A percentile compares a stretch with the other conserved stretches of the same genome.
Conservation (phyloP, 2,329 filamentous ascomycete genomes). For the Penicillium sp. region DNA sequence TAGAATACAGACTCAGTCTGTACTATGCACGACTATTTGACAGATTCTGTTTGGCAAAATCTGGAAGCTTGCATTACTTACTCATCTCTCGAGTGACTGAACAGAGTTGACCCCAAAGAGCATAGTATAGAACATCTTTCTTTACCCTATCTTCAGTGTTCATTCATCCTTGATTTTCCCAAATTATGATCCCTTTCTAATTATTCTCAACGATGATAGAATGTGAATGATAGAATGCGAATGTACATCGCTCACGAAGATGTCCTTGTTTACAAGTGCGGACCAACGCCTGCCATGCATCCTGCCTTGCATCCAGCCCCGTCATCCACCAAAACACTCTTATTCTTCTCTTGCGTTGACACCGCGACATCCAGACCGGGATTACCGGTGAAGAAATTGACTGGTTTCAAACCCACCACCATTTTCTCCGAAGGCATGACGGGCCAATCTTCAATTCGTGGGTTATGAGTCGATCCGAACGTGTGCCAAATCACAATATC, state of each 20-base stretch:
- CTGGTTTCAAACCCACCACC: constrained; percentile 27
- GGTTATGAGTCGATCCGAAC: constrained; percentile 48
- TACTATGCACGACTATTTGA: too few species aligned
- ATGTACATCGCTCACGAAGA: neutral
- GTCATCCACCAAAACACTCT: constrained; percentile 23
- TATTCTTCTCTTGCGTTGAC: constrained; percentile 25
- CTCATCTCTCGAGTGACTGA: neutral
- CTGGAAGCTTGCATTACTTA: neutral
- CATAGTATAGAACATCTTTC: neutral
- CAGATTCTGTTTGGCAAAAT: neutral
- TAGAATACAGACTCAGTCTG: neutral
- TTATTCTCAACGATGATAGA: neutral
- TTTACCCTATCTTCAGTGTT: neutral
- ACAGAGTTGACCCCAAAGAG: neutral
- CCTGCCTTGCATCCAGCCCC: neutral
- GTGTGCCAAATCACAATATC: constrained; percentile 45
- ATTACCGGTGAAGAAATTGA: constrained; percentile 30
- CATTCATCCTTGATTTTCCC: too few species aligned
- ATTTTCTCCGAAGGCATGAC: constrained; percentile 41
- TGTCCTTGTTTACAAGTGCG: constrained; percentile 8
- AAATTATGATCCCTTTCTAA: neutral
- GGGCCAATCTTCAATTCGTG: constrained; percentile 46
- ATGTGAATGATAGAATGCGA: neutral
- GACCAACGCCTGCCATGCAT: constrained; percentile 1
- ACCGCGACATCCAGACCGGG: constrained; percentile 27